Conservation (phyloP, 805 yeast species). For the Nakazawaea populi region DNA sequence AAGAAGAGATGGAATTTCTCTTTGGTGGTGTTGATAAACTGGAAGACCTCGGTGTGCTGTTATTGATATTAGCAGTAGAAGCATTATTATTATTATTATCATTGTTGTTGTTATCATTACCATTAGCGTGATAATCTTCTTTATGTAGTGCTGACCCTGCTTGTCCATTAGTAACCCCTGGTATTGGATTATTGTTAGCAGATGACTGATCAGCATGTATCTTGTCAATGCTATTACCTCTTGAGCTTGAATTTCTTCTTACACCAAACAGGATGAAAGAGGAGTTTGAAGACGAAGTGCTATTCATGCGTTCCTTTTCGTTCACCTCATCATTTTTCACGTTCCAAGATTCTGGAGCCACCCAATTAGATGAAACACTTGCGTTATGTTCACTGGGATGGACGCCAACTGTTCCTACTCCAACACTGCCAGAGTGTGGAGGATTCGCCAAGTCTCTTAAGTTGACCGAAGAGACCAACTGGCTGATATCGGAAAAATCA, state of each 20-base stretch:
- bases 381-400: constrained; percentile 1
- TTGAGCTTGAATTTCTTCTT: background rate
- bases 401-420: background rate
- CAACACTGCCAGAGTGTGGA: background rate
- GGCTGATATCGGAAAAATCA: constrained; percentile 7
- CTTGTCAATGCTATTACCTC: constrained; percentile 3
- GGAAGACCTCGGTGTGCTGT: background rate
- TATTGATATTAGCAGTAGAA: too few relatives aligned
- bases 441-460: background rate
- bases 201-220: too few relatives aligned
- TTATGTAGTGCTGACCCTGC: too few relatives aligned
- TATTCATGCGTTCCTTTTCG: constrained; percentile 3
- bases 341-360: constrained; percentile 13
- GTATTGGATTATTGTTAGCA: too few relatives aligned
- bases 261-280: constrained; percentile 1
- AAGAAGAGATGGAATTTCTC: background rate
- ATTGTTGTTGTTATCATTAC: background rate
- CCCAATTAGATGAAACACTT: constrained; percentile 10
- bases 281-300: constrained; percentile 6
- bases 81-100: background rate
- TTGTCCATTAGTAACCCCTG: too few relatives aligned
- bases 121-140: background rate
- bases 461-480: constrained; percentile 8
- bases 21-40: background rate
- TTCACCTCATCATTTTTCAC: constrained; percentile 6